Conservation (phyloP, 169 alveolate genomes). For the Plasmodium inui region DNA sequence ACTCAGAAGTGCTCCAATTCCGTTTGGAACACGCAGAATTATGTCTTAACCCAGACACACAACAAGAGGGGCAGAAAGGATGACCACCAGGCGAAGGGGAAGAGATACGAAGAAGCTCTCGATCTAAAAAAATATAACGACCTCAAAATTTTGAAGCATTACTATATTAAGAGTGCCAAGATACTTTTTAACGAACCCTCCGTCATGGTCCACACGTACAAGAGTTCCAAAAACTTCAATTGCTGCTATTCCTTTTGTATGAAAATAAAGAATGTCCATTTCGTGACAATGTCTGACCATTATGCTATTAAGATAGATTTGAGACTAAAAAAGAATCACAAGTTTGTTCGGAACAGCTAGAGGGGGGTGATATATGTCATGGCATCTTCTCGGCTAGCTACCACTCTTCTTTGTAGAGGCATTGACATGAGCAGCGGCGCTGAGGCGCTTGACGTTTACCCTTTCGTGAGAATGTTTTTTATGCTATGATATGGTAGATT, state of each 20-base stretch:
- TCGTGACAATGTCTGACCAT: conserved; percentile 92
- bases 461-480: neutral
- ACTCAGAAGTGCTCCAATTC: neutral
- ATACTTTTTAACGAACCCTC: conserved; percentile 89
- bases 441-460: neutral
- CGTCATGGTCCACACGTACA: conserved; percentile 81
- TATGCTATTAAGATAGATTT: conserved; percentile 89
- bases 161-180: conserved; percentile 86
- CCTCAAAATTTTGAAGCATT: conserved; percentile 83
- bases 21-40: neutral
- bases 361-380: neutral
- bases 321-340: conserved; percentile 75
- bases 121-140: conserved; percentile 4
- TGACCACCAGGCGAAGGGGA: neutral
- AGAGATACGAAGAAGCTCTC: neutral
- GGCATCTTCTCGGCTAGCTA: neutral
- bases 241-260: conserved; percentile 75
- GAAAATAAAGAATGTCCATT: conserved; percentile 82
- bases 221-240: conserved; percentile 45
- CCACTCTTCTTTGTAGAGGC: neutral
- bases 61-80: neutral
- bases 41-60: neutral
- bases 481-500: neutral
- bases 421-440: neutral
- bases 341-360: neutral